A percentile compares a stretch with the other conserved stretches of the same genome.
These are phyloP conservation scores for Fusarium lyarnte DNA, from an alignment of 2,329 filamentous ascomycete genomes.

Conservation along the genomic window DNA sequence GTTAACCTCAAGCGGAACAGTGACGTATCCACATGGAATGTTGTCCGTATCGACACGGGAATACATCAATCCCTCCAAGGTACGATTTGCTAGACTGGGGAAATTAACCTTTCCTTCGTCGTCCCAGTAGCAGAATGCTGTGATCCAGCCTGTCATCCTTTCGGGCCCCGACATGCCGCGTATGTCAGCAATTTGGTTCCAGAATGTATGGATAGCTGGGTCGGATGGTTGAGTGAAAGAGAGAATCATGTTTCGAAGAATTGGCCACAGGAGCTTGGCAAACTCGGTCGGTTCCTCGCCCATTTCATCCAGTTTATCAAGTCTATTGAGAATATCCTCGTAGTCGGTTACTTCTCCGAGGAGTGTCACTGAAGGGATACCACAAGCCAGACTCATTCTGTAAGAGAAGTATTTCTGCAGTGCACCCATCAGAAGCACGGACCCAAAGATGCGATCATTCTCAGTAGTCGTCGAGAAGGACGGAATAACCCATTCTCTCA, in stretches of 20 bases:
- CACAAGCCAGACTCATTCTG: rapidly evolving
- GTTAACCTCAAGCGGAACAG: background rate
- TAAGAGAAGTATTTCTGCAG: background rate
- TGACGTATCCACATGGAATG: background rate
- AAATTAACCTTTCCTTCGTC: background rate
- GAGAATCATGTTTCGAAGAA: background rate
- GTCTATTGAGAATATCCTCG: background rate
- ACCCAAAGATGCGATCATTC: background rate
- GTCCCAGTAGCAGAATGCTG: background rate
- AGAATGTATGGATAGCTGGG: background rate
- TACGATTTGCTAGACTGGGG: rapidly evolving
- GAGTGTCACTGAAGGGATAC: background rate
- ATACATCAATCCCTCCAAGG: background rate
- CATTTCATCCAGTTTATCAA: background rate
- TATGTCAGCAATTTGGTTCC: background rate
- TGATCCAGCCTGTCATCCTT: background rate
- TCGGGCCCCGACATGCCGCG: rapidly evolving
- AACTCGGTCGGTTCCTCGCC: background rate
- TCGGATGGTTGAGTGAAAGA: background rate
- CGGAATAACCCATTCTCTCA: background rate
- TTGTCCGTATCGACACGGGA: rapidly evolving
- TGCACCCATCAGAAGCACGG: background rate
- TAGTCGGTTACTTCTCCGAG: background rate
- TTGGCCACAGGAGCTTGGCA: background rate
- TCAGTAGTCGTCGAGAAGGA: background rate